Conservation (phyloP, 768 basidiomycete species). For the Lentinula guzmanii region DNA sequence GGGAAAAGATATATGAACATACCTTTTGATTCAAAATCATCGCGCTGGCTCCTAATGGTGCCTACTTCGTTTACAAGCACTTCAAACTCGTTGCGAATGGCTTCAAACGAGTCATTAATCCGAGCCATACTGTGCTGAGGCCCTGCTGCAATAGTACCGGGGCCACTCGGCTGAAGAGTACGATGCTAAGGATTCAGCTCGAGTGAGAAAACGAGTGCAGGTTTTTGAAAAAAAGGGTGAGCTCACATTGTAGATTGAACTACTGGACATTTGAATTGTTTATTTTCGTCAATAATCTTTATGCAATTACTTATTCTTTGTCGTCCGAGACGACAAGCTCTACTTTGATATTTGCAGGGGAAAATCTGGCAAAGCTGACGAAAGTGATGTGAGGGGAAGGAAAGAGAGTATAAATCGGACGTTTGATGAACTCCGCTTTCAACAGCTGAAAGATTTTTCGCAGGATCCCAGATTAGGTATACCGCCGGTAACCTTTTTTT, state of each 20-base stretch:
- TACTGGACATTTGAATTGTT: background rate
- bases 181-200: conserved; percentile 33
- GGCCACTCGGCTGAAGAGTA: conserved; percentile 47
- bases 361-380: background rate
- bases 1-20: conserved; percentile 19
- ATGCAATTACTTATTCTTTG: background rate
- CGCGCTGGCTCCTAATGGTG: conserved; percentile 68
- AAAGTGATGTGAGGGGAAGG: background rate
- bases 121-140: conserved; percentile 35
- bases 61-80: conserved; percentile 59
- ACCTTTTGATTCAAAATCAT: conserved; percentile 91
- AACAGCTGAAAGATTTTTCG: background rate
- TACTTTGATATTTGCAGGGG: background rate
- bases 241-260: conserved; percentile 6
- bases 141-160: conserved; percentile 33
- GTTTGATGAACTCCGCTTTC: background rate
- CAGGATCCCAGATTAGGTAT: background rate
- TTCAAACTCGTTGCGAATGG: conserved; percentile 83
- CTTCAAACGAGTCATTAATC: conserved; percentile 75
- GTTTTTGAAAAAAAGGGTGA: background rate
- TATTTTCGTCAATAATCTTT: background rate
- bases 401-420: background rate
- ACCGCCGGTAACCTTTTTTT: conserved; percentile 1
- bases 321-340: background rate
- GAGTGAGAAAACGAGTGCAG: background rate